A percentile compares a stretch with the other conserved stretches of the same genome.
Conservation (phyloP, 352 stramenopile species). For the Hyaloperonospora brassicae region DNA sequence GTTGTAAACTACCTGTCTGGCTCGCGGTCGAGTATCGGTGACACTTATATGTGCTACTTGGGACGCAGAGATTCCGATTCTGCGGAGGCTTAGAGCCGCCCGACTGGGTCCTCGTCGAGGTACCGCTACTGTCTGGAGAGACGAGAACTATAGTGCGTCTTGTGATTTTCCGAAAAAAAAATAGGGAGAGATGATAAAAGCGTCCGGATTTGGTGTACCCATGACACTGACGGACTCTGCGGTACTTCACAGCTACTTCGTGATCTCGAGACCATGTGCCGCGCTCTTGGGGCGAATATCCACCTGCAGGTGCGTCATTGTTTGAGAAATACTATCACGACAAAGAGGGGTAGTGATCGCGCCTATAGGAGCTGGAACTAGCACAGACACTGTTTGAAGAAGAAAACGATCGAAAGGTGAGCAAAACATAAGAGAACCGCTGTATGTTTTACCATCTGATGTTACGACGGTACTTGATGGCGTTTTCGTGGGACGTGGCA, state of each 20-base stretch:
- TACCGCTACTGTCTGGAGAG: conserved; percentile 31
- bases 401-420: conserved; percentile 20
- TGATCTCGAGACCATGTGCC: conserved; percentile 18
- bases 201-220: not conserved
- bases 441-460: not conserved
- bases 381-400: conserved; percentile 13
- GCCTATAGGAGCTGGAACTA: conserved; percentile 17
- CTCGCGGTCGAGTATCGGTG: no score
- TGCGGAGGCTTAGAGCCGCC: conserved; percentile 55
- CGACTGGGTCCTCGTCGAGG: conserved; percentile 50
- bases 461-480: not conserved
- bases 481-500: conserved; percentile 2
- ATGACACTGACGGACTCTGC: not conserved
- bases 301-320: conserved; percentile 13
- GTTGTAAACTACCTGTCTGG: no score
- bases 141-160: conserved; percentile 17
- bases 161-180: no score
- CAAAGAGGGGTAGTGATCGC: not conserved
- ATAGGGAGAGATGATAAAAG: no score
- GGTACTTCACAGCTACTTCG: conserved; percentile 7
- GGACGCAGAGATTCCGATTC: conserved; percentile 41
- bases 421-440: not conserved
- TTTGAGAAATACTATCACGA: not conserved
- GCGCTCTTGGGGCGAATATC: conserved; percentile 26
- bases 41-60: conserved; percentile 1